Conservation (phyloP, 1,139 yeast species). For the Diutina rugosa region DNA sequence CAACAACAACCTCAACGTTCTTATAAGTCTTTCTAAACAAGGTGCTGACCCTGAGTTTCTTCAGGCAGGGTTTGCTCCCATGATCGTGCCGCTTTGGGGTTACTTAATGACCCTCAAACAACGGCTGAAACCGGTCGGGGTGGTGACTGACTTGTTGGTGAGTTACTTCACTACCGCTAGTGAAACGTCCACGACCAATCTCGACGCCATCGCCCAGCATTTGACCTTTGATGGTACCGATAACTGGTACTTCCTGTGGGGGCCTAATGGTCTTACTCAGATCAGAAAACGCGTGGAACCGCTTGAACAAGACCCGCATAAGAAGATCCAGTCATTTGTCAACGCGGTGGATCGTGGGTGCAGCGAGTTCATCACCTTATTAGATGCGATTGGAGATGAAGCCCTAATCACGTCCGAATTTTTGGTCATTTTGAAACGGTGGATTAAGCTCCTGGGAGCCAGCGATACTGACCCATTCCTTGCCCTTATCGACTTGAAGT, state of each 20-base stretch:
- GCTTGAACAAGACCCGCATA: neutral
- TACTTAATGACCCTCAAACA: constrained; percentile 37
- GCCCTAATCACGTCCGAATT: constrained; percentile 17
- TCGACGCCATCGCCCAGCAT: constrained; percentile 23
- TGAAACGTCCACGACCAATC: constrained; percentile 6
- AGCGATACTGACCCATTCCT: constrained; percentile 34
- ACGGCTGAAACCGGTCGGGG: constrained; percentile 24
- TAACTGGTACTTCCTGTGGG: constrained; percentile 38
- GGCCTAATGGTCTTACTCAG: constrained; percentile 43
- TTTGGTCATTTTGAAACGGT: constrained; percentile 38
- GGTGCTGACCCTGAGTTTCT: constrained; percentile 30
- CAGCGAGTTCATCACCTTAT: constrained; percentile 29
- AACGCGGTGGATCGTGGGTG: constrained; percentile 40
- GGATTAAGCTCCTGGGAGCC: constrained; percentile 27
- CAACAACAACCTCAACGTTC: constrained; percentile 53
- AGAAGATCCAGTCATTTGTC: constrained; percentile 18
- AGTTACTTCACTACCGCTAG: constrained; percentile 31
- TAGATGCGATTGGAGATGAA: constrained; percentile 37
- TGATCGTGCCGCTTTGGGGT: constrained; percentile 46
- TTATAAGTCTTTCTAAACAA: constrained; percentile 48
- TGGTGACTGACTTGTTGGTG: constrained; percentile 33
- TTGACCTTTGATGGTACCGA: constrained; percentile 30
- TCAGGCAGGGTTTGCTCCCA: constrained; percentile 27
- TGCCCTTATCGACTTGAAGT: constrained; percentile 45
- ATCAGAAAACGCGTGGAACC: constrained; percentile 17